A percentile compares a stretch with the other conserved stretches of the same genome.
Evolutionary conservation across 768 basidiomycete genomes (phyloP).

Genomic region (Pleurotus platypus): DNA sequence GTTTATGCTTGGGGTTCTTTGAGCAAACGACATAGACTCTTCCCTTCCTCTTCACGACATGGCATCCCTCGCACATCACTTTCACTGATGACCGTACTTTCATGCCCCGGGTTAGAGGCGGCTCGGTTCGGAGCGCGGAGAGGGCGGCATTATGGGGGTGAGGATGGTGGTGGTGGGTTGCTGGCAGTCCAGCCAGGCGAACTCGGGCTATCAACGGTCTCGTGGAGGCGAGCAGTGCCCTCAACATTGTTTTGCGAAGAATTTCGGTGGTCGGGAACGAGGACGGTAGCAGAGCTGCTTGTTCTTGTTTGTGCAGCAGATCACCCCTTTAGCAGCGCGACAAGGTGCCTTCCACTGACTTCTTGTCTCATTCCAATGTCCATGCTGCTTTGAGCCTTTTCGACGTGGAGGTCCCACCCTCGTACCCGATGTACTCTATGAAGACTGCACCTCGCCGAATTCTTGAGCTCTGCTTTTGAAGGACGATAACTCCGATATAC

Average conservation of each 20-base stretch:
- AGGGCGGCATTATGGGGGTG: slow-evolving; percentile 12
- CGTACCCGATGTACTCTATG: no score
- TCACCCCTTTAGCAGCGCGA: no score
- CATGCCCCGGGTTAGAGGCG: slow-evolving; percentile 68
- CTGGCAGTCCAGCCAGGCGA: slow-evolving; percentile 13
- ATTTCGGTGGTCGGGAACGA: no score
- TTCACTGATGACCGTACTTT: slow-evolving; percentile 96
- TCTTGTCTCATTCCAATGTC: no score
- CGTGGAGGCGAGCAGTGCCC: slow-evolving; percentile 60
- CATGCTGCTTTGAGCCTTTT: no score
- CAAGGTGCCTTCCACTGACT: no score
- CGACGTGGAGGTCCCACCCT: no score
- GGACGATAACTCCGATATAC: no score
- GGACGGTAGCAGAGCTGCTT: no score
- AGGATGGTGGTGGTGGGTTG: neutral
- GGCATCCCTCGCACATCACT: slow-evolving; percentile 92
- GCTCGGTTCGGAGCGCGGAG: neutral
- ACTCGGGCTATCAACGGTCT: slow-evolving; percentile 58
- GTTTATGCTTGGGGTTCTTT: slow-evolving; percentile 96
- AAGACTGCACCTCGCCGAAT: no score
- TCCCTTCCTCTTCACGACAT: slow-evolving; percentile 83
- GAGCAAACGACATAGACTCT: slow-evolving; percentile 90
- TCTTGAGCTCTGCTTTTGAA: no score
- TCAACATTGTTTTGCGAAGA: slow-evolving; percentile 42
- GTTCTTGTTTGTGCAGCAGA: no score